Percentiles rank a stretch among this genome's conserved stretches.
Evolutionary conservation across 2,329 filamentous ascomycete species (phyloP).

Genomic region (Neurospora sp.): DNA sequence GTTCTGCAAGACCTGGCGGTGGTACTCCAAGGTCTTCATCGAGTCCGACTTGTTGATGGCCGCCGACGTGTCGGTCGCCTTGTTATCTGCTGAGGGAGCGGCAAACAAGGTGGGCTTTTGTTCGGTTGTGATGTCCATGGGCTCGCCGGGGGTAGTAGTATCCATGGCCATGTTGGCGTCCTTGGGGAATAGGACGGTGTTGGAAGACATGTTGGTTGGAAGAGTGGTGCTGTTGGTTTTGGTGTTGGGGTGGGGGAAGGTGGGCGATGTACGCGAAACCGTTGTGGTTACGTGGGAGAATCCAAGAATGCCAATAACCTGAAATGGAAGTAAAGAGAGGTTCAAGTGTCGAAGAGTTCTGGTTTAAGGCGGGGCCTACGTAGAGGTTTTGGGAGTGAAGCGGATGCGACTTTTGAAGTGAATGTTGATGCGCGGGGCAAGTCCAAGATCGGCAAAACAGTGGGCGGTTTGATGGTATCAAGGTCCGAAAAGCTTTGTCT

Average conservation of each 20-base stretch:
- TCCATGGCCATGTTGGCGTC: constrained; percentile 51
- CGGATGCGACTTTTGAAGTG: not conserved
- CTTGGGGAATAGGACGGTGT: constrained; percentile 50
- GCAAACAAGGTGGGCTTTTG: constrained; percentile 20
- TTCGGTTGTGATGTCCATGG: constrained; percentile 47
- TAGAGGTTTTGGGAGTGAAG: not conserved
- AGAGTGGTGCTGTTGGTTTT: not conserved
- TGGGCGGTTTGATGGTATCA: not conserved
- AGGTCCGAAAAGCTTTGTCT: not conserved
- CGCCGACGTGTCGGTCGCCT: constrained; percentile 17
- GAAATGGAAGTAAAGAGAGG: not conserved
- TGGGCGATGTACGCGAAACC: not conserved
- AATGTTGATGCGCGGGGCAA: not conserved
- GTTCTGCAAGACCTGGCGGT: constrained; percentile 63
- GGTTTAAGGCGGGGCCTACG: not conserved
- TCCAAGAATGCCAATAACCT: not conserved
- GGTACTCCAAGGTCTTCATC: constrained; percentile 64
- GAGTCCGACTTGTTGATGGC: constrained; percentile 24
- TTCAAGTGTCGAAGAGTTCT: not conserved
- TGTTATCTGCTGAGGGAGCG: constrained; percentile 21
- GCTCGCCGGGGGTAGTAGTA: constrained; percentile 30
- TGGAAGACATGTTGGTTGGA: constrained; percentile 40
- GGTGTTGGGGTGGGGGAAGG: not conserved
- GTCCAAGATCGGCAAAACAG: not conserved
- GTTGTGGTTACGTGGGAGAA: not conserved